Evolutionary conservation across 495 filamentous ascomycete genomes (phyloP).

Genomic region (Penicillium antarcticum): DNA sequence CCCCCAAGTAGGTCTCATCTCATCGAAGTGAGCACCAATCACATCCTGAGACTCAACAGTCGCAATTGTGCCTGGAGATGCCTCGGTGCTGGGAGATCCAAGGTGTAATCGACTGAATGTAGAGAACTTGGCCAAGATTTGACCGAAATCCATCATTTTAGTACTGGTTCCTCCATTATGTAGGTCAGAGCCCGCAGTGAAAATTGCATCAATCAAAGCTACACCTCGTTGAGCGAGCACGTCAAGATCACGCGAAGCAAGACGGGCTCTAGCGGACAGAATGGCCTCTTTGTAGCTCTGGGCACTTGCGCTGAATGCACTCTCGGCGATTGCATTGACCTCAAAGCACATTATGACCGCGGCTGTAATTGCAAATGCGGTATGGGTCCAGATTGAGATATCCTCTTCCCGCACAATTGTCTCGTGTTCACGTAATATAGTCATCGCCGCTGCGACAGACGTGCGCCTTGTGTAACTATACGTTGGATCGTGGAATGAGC

Average conservation of each 20-base stretch:
- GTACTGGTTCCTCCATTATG: not conserved
- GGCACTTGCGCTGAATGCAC: constrained; percentile 8
- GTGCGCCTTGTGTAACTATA: constrained; percentile 42
- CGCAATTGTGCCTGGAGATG: constrained; percentile 12
- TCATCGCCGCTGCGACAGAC: constrained; percentile 43
- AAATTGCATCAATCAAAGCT: constrained; percentile 29
- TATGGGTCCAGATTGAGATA: constrained; percentile 31
- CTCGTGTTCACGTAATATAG: constrained; percentile 41
- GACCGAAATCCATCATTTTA: constrained; percentile 21
- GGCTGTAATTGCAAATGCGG: constrained; percentile 29
- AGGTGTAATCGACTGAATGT: constrained; percentile 16
- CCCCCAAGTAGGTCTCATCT: constrained; percentile 23
- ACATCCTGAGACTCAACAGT: constrained; percentile 14
- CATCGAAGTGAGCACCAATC: constrained; percentile 13
- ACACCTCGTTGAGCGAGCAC: constrained; percentile 29
- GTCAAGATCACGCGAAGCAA: constrained; percentile 18
- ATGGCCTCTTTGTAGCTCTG: constrained; percentile 24
- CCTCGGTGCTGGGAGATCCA: constrained; percentile 14
- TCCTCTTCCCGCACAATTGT: constrained; percentile 29
- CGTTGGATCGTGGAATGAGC: constrained; percentile 37
- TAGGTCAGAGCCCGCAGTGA: constrained; percentile 16
- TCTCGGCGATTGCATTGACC: constrained; percentile 18
- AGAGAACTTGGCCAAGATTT: constrained; percentile 25
- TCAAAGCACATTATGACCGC: constrained; percentile 33
- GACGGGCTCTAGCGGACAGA: constrained; percentile 21